Conservation (phyloP, 2,329 filamentous ascomycete genomes). For the Nemania abortiva region DNA sequence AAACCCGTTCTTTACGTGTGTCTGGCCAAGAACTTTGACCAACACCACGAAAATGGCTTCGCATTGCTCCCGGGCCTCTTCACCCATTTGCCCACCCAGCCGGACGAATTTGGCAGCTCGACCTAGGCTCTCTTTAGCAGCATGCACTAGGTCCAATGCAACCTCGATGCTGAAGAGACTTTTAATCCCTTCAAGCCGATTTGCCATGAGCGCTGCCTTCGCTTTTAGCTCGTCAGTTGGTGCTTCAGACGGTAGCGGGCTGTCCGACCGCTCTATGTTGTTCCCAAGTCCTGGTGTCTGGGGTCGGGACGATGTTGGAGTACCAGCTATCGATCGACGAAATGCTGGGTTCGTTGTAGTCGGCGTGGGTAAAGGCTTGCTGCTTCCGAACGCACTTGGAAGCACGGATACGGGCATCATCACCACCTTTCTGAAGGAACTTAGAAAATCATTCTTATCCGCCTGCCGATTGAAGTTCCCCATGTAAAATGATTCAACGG, state of each 20-base stretch:
- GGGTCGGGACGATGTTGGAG: slow-evolving; percentile 60
- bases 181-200: slow-evolving; percentile 91
- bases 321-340: slow-evolving; percentile 48
- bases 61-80: slow-evolving; percentile 88
- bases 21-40: slow-evolving; percentile 84
- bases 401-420: slow-evolving; percentile 98
- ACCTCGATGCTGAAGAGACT: slow-evolving; percentile 97
- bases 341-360: slow-evolving; percentile 49
- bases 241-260: slow-evolving; percentile 69
- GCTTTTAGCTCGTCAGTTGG: slow-evolving; percentile 93
- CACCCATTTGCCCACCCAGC: slow-evolving; percentile 82
- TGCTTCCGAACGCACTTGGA: slow-evolving; percentile 69
- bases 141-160: slow-evolving; percentile 87
- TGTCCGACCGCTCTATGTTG: slow-evolving; percentile 55
- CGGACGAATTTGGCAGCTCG: slow-evolving; percentile 85
- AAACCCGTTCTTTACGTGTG: slow-evolving; percentile 93
- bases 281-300: slow-evolving; percentile 61
- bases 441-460: slow-evolving; percentile 95
- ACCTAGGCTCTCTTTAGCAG: slow-evolving; percentile 88
- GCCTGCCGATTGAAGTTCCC: slow-evolving; percentile 93
- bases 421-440: slow-evolving; percentile 97
- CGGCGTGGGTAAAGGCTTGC: slow-evolving; percentile 53
- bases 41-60: slow-evolving; percentile 88
- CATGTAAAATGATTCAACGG: slow-evolving; percentile 95
- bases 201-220: slow-evolving; percentile 98